Evolutionary conservation across 352 stramenopile species (phyloP), one percentile per base, ranked within the genome.

Genomic region (Pythium periplocum): DNA sequence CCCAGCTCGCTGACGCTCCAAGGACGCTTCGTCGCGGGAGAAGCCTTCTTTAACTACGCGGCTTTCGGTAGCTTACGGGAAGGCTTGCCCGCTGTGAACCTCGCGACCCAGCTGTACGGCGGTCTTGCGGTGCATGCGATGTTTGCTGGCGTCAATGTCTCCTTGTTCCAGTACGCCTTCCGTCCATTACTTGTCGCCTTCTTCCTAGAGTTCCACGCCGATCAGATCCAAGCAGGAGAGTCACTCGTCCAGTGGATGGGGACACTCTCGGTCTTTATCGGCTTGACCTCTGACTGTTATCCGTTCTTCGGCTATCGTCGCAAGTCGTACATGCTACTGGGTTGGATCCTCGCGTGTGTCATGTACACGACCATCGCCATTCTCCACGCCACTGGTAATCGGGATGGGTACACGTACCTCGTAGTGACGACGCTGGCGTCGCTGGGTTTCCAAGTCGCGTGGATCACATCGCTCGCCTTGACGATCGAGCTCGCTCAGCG

Each of bases 281-380:
- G 75, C 44, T 68, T 86, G 7, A 17, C 87, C 1, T 78, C 60
- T 10, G 80, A 90, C 58, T 75, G 59, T 10, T 62, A 73, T 32
- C 71, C 77, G 3, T 64, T 88, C 39, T 66, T 55, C 45, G 71
- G 78, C 8, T 75, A 78, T 44, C 75, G 70, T 6, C 61, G 77
- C 26, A 86, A 85, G 56, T 64, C 73, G 26, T 86, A 87, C 57
- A 73, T 88, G 37, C 52, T 78, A 0, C 41, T 71, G 12, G 80
- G 80, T n/a, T 73, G 55, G 55, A 7, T 55, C 8, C 3, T 59
- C 11, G 36, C 55, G 2, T 39, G 34, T n/a, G 10, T 51, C 4
- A 6, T 39, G 2, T 54, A 45, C 3, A 46, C 17, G n/a, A 2
- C 38, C 5, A 46, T 33, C 4, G 31, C 39, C 41, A 33, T 38